A percentile compares a stretch with the other conserved stretches of the same genome.
These are phyloP conservation scores for Trichaptum fuscoviolaceum DNA, from an alignment of 768 basidiomycete species.

Conservation along the genomic window DNA sequence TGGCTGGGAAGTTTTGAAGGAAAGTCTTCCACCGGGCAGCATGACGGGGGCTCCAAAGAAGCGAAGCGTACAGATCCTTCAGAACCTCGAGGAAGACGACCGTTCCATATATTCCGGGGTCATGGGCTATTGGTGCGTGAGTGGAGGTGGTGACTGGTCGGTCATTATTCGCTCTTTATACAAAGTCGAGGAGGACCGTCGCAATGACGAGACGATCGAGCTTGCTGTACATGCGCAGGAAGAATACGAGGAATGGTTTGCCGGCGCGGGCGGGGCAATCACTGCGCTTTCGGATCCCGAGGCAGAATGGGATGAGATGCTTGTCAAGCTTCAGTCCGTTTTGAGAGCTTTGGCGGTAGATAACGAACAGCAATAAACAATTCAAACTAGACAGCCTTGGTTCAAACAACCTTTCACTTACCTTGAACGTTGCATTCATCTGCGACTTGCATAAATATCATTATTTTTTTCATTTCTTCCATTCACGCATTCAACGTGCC, in stretches of 20 bases:
- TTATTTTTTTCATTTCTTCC: neutral
- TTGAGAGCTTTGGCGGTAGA: constrained; percentile 53
- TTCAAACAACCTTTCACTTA: neutral
- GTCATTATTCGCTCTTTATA: constrained; percentile 93
- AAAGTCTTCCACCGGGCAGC: constrained; percentile 86
- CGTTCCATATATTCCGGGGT: constrained; percentile 88
- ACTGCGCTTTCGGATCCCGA: constrained; percentile 84
- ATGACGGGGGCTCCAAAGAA: constrained; percentile 99
- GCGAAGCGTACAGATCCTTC: constrained; percentile 85
- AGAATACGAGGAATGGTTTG: constrained; percentile 53
- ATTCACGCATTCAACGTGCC: neutral
- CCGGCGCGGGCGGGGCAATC: constrained; percentile 96
- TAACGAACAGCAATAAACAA: neutral
- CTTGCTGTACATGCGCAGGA: neutral
- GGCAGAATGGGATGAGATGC: constrained; percentile 93
- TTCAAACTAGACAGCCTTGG: neutral
- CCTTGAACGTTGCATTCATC: neutral
- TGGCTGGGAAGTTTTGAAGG: constrained; percentile 74
- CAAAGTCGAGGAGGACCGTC: constrained; percentile 48
- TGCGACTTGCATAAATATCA: neutral
- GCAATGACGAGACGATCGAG: constrained; percentile 9
- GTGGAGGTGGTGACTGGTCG: constrained; percentile 88
- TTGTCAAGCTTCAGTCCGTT: constrained; percentile 78
- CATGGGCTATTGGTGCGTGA: constrained; percentile 87
- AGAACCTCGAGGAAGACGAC: constrained; percentile 64